Base-by-base conservation (phyloP, 2,329 filamentous ascomycete species). In the Aspergillus novofumigatus region DNA sequence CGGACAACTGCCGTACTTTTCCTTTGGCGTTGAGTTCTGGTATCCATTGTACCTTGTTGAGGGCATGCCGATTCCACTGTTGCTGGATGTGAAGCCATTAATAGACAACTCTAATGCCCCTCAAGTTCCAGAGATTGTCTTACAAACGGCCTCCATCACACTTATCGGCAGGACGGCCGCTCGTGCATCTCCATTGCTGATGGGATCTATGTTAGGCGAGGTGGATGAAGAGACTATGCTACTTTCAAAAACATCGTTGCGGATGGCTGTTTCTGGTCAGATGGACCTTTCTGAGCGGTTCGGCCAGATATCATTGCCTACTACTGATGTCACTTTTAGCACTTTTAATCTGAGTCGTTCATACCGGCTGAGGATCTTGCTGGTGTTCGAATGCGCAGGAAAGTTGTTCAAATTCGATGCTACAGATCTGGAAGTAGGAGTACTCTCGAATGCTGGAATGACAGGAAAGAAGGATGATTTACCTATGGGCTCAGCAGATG, bases 1-100 rank as follows among this genome's bases (percentile, higher is more conserved):
- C 1, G 35, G 48, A 17, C 62, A 56, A n/a, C 41, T 62, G 7
- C 58, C 61, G n/a, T 49, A 51, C 9, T 62, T 62, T 49, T 57
- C 55, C 42, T 62, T 64, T 28, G 53, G 49, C 3, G 58, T 54
- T 1, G 47, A 49, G 1, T 57, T 64, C 10, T 20, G 25, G 11
- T 64, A 62, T 49, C 53, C 58, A 5, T 57, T 48, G 0, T 28
- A 53, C 1, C 49, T 64, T 21, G 10, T 53, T 8, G 51, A 58
- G 41, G 54, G 52, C 3, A 21, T 28, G 20, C 56, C 62, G 17
- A 17, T 62, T 4, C n/a, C 29, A n/a, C 55, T 58, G 32, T 23
- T 54, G 3, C 41, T 58, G 14, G 42, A 50, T 11, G 49, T 60
- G 9, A 23, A 11, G 3, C 56, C 58, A 2, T 50, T 58, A 10